These are phyloP conservation scores for Cynara cardunculus DNA, from an alignment of 129 eudicot genomes.

Conservation along the genomic window DNA sequence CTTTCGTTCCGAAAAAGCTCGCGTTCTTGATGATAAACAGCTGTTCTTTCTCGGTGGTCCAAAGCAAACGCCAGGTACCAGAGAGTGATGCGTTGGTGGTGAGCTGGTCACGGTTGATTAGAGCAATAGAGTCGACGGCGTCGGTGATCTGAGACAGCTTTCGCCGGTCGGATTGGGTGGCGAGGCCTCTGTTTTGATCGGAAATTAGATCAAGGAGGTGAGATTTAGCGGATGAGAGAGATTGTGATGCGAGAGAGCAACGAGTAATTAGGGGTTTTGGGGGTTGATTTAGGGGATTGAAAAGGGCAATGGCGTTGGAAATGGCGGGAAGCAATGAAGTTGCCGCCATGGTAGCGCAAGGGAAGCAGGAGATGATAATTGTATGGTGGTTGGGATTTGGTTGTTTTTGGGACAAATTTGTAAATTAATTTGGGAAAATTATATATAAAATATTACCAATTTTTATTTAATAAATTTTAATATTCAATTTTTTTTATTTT, in stretches of 20 bases:
- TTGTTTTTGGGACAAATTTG: not conserved
- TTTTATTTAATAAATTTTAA: no score
- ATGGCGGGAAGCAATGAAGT: constrained; percentile 58
- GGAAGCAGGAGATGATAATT: constrained; percentile 17
- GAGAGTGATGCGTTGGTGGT: constrained; percentile 66
- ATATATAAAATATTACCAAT: no score
- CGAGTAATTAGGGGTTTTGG: constrained; percentile 32
- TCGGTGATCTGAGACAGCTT: constrained; percentile 55
- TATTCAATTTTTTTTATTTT: no score
- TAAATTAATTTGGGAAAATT: not conserved
- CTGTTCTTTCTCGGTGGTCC: constrained; percentile 98
- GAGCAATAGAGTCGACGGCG: constrained; percentile 58
- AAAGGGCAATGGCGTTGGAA: constrained; percentile 26
- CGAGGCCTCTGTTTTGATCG: constrained; percentile 80
- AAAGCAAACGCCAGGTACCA: constrained; percentile 85
- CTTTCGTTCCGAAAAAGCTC: constrained; percentile 54
- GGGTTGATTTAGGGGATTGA: constrained; percentile 20
- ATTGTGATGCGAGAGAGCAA: constrained; percentile 60
- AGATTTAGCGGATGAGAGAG: constrained; percentile 58
- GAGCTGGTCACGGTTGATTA: constrained; percentile 45
- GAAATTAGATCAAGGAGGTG: constrained; percentile 65
- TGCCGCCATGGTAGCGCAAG: constrained; percentile 52
- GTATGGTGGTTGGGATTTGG: constrained; percentile 25
- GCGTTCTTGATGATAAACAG: constrained; percentile 75
- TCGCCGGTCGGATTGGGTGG: constrained; percentile 66